These are phyloP conservation scores for Myxozyma udenii DNA, from an alignment of 805 yeast species.

Conservation along the genomic window DNA sequence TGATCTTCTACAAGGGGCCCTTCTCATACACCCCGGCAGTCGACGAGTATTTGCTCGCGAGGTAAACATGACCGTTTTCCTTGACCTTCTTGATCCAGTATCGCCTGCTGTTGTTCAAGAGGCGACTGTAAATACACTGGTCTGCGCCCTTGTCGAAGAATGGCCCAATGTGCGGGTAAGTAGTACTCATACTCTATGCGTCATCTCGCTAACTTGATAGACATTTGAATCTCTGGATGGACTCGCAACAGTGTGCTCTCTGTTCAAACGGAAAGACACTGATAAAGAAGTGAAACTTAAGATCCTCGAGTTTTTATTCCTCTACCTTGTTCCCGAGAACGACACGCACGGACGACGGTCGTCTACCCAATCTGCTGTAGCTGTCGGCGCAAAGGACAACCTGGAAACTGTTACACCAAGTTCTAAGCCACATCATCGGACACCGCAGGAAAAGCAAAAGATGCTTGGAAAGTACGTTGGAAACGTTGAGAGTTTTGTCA, in stretches of 20 bases:
- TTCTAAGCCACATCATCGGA: conserved; percentile 18
- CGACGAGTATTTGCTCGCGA: conserved; percentile 48
- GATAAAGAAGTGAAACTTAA: conserved; percentile 58
- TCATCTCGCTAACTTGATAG: neutral
- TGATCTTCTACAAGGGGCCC: conserved; percentile 55
- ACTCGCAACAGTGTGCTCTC: conserved; percentile 49
- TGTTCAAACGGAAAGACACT: conserved; percentile 43
- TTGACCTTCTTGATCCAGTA: conserved; percentile 33
- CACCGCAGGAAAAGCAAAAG: conserved; percentile 47
- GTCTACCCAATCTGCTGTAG: neutral
- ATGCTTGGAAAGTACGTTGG: conserved; percentile 45
- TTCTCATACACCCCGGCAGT: conserved; percentile 57
- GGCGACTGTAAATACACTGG: conserved; percentile 52
- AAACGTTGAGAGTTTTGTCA: conserved; percentile 47
- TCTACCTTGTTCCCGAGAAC: conserved; percentile 64
- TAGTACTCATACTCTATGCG: neutral
- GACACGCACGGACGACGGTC: conserved; percentile 4
- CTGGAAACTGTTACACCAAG: neutral
- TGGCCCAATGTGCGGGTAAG: conserved; percentile 51
- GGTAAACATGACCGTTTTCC: conserved; percentile 42
- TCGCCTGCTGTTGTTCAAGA: conserved; percentile 35
- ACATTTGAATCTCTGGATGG: conserved; percentile 58
- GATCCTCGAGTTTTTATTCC: conserved; percentile 64
- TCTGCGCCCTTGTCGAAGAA: conserved; percentile 56
- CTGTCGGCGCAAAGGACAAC: no score